phyloP scores from a whole-genome alignment of 768 basidiomycete genomes.

The Rhodotorula toruloides region DNA sequence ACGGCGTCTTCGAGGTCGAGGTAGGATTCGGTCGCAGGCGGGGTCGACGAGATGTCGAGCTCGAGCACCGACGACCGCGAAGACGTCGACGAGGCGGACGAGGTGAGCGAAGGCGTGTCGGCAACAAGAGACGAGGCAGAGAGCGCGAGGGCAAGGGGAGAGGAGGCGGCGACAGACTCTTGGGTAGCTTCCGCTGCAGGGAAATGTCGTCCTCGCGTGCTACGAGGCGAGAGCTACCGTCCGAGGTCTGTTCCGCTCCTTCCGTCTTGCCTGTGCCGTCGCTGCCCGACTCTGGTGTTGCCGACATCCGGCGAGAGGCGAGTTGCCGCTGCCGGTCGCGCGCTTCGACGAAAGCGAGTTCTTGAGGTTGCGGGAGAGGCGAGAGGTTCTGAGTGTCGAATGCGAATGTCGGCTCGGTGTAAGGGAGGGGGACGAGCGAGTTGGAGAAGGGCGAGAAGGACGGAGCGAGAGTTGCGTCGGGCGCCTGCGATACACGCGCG shows the following conservation, averaged over 20 bases:
- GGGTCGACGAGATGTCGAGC: constrained; percentile 13
- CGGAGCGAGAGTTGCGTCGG: not conserved
- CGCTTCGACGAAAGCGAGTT: constrained; percentile 23
- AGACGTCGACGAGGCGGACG: not conserved
- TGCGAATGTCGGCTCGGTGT: constrained; percentile 31
- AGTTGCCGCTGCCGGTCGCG: constrained; percentile 13
- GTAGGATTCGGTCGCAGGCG: constrained; percentile 16
- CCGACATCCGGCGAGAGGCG: not conserved
- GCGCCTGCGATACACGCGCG: not conserved
- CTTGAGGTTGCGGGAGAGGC: constrained; percentile 21
- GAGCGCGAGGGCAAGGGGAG: not conserved
- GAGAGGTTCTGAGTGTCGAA: constrained; percentile 24
- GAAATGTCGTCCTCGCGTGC: constrained; percentile 38
- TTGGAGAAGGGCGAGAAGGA: constrained; percentile 1
- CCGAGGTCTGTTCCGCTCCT: not conserved
- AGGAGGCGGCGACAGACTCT: not conserved
- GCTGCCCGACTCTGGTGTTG: not conserved
- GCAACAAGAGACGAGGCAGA: not conserved
- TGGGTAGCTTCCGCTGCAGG: constrained; percentile 38
- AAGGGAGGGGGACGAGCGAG: constrained; percentile 3
- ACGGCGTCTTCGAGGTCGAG: constrained; percentile 21
- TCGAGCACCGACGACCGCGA: not conserved
- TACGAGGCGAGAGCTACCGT: constrained; percentile 38
- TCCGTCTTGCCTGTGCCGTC: not conserved
- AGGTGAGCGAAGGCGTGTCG: not conserved